Percentiles rank a stretch among this genome's conserved stretches.
These are phyloP conservation scores for Amorphotheca resinae DNA, from an alignment of 495 filamentous ascomycete genomes.

Conservation along the genomic window DNA sequence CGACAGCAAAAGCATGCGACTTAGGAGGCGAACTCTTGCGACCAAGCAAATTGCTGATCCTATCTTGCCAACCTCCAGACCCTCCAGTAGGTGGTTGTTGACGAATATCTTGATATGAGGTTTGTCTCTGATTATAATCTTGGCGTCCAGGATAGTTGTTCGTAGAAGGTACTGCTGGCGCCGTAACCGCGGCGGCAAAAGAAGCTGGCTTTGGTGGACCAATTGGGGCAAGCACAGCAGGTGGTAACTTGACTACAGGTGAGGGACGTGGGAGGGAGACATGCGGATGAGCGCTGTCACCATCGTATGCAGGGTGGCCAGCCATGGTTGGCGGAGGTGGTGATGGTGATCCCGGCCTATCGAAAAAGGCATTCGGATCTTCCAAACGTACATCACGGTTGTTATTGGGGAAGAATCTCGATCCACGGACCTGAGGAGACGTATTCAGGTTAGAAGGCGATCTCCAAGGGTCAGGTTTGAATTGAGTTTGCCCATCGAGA, in stretches of 20 bases:
- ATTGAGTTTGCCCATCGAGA: slow-evolving; percentile 25
- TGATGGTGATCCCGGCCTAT: slow-evolving; percentile 35
- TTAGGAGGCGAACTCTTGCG: slow-evolving; percentile 45
- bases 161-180: slow-evolving; percentile 22
- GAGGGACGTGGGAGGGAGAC: slow-evolving; percentile 56
- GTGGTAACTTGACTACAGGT: slow-evolving; percentile 62
- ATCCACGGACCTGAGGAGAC: slow-evolving; percentile 31
- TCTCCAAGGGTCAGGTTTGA: slow-evolving; percentile 49
- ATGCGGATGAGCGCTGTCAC: slow-evolving; percentile 47
- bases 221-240: slow-evolving; percentile 30
- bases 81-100: slow-evolving; percentile 4
- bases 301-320: slow-evolving; percentile 59
- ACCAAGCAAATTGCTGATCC: slow-evolving; percentile 57
- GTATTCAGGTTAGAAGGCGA: slow-evolving; percentile 7
- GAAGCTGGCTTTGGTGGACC: slow-evolving; percentile 32
- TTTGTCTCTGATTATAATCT: slow-evolving; percentile 9
- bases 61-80: slow-evolving; percentile 53
- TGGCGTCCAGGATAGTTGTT: slow-evolving; percentile 8
- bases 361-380: slow-evolving; percentile 9
- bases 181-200: slow-evolving; percentile 44
- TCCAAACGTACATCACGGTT: slow-evolving; percentile 27
- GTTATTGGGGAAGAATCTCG: slow-evolving; percentile 58
- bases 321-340: slow-evolving; percentile 64
- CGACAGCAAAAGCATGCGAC: slow-evolving; percentile 39
- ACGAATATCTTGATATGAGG: slow-evolving; percentile 14